Evolutionary conservation across 108 stramenopile species (phyloP), one percentile per base, ranked within the genome.

Genomic region (Nitzschia putrida): DNA sequence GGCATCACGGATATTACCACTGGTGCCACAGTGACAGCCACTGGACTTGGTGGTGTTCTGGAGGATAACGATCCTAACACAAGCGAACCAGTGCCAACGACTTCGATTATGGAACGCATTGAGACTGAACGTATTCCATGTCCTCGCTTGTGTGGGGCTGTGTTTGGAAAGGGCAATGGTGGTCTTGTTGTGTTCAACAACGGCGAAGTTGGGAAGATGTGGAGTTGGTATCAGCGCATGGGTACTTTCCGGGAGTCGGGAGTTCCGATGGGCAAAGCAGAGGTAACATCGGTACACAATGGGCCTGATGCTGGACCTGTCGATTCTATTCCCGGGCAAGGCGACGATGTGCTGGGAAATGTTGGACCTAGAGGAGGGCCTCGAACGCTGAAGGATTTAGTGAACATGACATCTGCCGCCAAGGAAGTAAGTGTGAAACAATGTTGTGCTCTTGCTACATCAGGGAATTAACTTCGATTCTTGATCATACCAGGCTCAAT

Each of bases 111-210:
- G 63, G 71, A 74, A 54, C 66, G 64, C 20, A 77, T 82, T 34
- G 81, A 77, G 18, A 77, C 53, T 0, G 81, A 70, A 53, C 53
- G 76, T 57, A 77, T 88, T 18, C 89, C 89, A 14, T 90, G 85
- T 56, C 92, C 92, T 12, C 83, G 85, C 21, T 68, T 90, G 37
- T 93, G 92, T 73, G 89, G 89, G 7, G 89, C 85, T 57, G 73
- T 72, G 7, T 93, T 93, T 73, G 81, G 87, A 38, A 45, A 64
- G 8, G 83, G 88, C 12, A 74, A 71, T 23, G 92, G 92, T 13
- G 76, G 83, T 8, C 60, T 93, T 7, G 71, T 86, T 2, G 55
- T 65, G 0, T 93, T 90, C 65, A 75, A 75, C 57, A 93, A 93
- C 70, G 92, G 92, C 3, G 83, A 85, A 61, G 83, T 88, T 2